Evolutionary conservation across 805 yeast genomes (phyloP), one percentile per base, ranked within the genome.

Genomic region (Yarrowia sp.): DNA sequence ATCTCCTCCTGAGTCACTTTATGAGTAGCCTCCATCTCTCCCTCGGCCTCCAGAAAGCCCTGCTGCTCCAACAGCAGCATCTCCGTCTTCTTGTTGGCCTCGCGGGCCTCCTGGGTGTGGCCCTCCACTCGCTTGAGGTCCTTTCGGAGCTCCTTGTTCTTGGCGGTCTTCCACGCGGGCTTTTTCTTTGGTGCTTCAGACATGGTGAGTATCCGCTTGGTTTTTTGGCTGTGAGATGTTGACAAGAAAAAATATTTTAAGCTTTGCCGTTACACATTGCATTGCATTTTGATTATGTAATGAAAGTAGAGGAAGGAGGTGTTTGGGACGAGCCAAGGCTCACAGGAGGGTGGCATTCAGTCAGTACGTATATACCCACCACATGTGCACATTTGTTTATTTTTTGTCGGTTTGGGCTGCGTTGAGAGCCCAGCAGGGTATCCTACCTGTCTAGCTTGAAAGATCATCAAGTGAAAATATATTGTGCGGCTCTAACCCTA

Each of bases 1-100:
- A 95, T 87, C 61, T 93, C 97, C 13, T 83, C 82, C 74, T 95
- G 99, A 38, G 81, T 84, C 69, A 90, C 90, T 75, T 89, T 90
- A 78, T 79, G 90, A 0, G 99, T 95, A 74, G 85, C 87, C 77
- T 95, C 99, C 92, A 93, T 86, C 65, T 81, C 84, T n/a, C 87
- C 87, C 72, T 95, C 99, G 6, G 97, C 91, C 75, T 95, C 99
- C 67, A 95, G 75, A 71, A 81, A 88, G 51, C 99, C 99, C 4
- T 81, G 83, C 33, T 88, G 87, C 77, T 95, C 98, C 67, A 89
- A 90, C 38, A 91, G 78, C 68, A 95, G 80, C 71, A 91, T 82
- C 71, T 95, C 98, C 0, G 98, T 89, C 4, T 88, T 86, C 10
- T 92, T 91, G 1, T 97, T 97, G 9, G 91, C 83, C 68, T 82